These are phyloP conservation scores for Trichoderma harzianum DNA, from an alignment of 2,329 filamentous ascomycete species.

Conservation along the genomic window DNA sequence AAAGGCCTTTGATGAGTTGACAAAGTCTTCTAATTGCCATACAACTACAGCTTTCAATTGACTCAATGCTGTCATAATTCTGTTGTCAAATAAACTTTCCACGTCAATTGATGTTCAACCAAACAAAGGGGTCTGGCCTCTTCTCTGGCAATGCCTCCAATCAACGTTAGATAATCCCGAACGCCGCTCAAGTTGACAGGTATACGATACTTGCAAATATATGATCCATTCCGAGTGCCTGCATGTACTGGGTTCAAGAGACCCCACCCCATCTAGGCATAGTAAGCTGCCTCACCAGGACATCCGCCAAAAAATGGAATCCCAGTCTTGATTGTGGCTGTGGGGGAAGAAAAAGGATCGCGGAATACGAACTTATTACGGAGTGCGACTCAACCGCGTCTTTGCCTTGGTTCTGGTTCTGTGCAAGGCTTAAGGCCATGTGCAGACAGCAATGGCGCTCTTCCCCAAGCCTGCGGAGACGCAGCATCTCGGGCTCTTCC, in stretches of 20 bases:
- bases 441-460: conserved; percentile 13
- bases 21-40: neutral
- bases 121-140: neutral
- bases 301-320: conserved; percentile 4
- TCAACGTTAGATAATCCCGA: neutral
- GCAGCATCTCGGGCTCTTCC: conserved; percentile 21
- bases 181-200: neutral
- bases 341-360: neutral
- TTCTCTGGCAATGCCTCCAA: neutral
- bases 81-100: neutral
- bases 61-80: neutral
- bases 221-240: accelerated
- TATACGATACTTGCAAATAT: neutral
- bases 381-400: neutral
- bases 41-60: neutral
- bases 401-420: neutral
- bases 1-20: neutral
- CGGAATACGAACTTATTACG: neutral
- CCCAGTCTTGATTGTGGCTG: conserved; percentile 1
- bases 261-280: neutral
- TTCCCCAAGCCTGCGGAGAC: conserved; percentile 17
- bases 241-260: neutral
- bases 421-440: conserved; percentile 4
- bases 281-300: neutral
- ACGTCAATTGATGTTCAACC: neutral